Percentiles rank a stretch among this genome's conserved stretches.
phyloP scores from a whole-genome alignment of 2,329 filamentous ascomycete genomes.

The Dothiorella sarmentorum region DNA sequence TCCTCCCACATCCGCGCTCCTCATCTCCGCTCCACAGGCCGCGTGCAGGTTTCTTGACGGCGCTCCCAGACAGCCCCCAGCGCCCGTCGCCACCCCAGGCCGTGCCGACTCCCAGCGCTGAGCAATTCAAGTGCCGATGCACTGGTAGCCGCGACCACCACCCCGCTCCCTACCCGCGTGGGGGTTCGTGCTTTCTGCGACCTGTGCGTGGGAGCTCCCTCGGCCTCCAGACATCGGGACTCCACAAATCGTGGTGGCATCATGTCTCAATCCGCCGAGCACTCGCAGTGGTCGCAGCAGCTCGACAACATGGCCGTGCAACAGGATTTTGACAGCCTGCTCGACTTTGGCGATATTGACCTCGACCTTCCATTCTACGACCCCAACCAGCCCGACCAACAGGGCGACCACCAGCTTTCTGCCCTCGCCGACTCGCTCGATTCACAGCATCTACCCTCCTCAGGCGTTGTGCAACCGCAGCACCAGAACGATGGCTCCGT shows the following conservation, averaged over 20 bases:
- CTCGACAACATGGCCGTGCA: conserved; percentile 43
- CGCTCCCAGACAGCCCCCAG: not conserved
- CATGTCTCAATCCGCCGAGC: conserved; percentile 22
- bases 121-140: conserved; percentile 8
- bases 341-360: conserved; percentile 39
- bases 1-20: not conserved
- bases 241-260: not conserved
- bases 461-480: conserved; percentile 31
- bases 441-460: conserved; percentile 15
- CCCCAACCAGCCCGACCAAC: conserved; percentile 22
- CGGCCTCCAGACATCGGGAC: conserved; percentile 1
- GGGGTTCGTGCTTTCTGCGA: conserved; percentile 16
- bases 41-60: not conserved
- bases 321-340: conserved; percentile 41
- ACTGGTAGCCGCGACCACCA: not conserved
- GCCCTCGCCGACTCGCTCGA: conserved; percentile 31
- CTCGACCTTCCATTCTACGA: conserved; percentile 32
- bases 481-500: conserved; percentile 30
- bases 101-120: not conserved
- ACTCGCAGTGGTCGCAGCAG: conserved; percentile 41
- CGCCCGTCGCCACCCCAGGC: not conserved
- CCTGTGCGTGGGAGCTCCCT: conserved; percentile 14
- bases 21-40: conserved; percentile 3
- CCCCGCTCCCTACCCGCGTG: conserved; percentile 8
- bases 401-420: conserved; percentile 28